These are phyloP conservation scores for Euphrasia arctica DNA, from an alignment of 305 asterid genomes.

Conservation along the genomic window DNA sequence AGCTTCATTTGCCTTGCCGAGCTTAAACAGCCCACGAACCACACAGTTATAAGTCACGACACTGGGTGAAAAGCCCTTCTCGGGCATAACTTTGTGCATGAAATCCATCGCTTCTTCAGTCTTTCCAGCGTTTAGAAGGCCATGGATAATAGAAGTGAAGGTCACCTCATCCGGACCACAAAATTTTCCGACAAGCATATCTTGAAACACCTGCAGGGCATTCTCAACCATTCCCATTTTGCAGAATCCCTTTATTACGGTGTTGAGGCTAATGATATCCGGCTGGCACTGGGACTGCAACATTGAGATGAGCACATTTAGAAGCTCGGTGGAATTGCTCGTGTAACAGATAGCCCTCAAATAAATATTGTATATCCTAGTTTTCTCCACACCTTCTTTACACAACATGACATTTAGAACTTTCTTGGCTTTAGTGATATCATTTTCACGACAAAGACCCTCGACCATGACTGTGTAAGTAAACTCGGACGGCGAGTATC, in stretches of 20 bases:
- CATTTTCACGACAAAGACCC: slow-evolving; percentile 56
- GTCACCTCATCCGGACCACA: slow-evolving; percentile 74
- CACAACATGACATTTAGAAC: slow-evolving; percentile 56
- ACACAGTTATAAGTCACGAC: slow-evolving; percentile 65
- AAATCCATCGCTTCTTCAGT: slow-evolving; percentile 53
- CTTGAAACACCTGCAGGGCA: slow-evolving; percentile 58
- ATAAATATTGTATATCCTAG: slow-evolving; percentile 79
- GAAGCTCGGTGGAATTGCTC: slow-evolving; percentile 70
- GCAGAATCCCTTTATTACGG: slow-evolving; percentile 77
- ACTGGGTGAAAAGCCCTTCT: slow-evolving; percentile 49
- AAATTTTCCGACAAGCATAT: slow-evolving; percentile 69
- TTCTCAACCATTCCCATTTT: slow-evolving; percentile 65
- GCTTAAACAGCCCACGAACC: slow-evolving; percentile 62
- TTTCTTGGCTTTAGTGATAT: slow-evolving; percentile 58
- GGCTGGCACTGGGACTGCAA: slow-evolving; percentile 70
- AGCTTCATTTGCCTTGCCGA: slow-evolving; percentile 50
- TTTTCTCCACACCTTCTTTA: slow-evolving; percentile 40
- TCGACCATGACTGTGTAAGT: slow-evolving; percentile 71
- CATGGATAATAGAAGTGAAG: slow-evolving; percentile 57
- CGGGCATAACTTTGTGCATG: slow-evolving; percentile 51
- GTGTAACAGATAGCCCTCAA: slow-evolving; percentile 69
- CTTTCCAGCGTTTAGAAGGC: slow-evolving; percentile 51
- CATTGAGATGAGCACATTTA: slow-evolving; percentile 71
- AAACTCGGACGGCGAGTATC: slow-evolving; percentile 68
- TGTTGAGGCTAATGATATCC: slow-evolving; percentile 69